These are phyloP conservation scores for Acidiella bohemica DNA, from an alignment of 495 filamentous ascomycete genomes.

Conservation along the genomic window DNA sequence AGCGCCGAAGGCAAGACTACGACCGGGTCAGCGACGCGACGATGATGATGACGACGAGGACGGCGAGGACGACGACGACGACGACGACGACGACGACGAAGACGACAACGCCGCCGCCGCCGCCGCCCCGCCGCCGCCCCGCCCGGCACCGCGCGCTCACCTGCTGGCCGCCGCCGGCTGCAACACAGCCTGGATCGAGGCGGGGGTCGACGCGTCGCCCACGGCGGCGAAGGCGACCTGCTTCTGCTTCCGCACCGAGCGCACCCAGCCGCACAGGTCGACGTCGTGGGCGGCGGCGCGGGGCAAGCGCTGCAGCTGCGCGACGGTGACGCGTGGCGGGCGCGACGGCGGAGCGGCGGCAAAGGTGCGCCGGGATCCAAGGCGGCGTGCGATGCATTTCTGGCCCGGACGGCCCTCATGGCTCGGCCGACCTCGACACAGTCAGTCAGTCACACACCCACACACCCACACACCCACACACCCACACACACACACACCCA, in stretches of 20 bases:
- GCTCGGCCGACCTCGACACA: too few species aligned
- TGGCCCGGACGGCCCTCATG: too few species aligned
- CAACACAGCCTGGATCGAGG: conserved; percentile 70
- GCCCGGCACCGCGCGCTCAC: too few species aligned
- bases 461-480: too few species aligned
- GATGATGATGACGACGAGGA: too few species aligned
- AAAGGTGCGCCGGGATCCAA: conserved; percentile 1
- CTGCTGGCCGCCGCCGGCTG: conserved; percentile 57
- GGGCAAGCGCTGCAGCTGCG: conserved; percentile 9
- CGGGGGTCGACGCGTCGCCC: conserved; percentile 72
- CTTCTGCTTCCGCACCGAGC: conserved; percentile 80
- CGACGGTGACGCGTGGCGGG: conserved; percentile 1
- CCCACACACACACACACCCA: too few species aligned
- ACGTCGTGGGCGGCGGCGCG: conserved; percentile 12
- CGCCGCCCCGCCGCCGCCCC: too few species aligned
- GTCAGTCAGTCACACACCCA: too few species aligned
- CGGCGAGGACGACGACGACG: too few species aligned
- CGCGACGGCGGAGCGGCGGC: not conserved
- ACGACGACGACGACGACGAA: too few species aligned
- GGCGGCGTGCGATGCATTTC: not conserved
- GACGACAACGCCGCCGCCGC: too few species aligned
- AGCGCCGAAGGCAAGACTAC: conserved; percentile 70
- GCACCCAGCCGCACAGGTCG: conserved; percentile 64
- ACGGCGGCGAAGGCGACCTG: conserved; percentile 67
- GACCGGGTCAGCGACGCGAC: too few species aligned